Percentiles rank a stretch among this genome's conserved stretches.
Conservation (phyloP, 2,329 filamentous ascomycete species). For the Leptoxyphium fumago region DNA sequence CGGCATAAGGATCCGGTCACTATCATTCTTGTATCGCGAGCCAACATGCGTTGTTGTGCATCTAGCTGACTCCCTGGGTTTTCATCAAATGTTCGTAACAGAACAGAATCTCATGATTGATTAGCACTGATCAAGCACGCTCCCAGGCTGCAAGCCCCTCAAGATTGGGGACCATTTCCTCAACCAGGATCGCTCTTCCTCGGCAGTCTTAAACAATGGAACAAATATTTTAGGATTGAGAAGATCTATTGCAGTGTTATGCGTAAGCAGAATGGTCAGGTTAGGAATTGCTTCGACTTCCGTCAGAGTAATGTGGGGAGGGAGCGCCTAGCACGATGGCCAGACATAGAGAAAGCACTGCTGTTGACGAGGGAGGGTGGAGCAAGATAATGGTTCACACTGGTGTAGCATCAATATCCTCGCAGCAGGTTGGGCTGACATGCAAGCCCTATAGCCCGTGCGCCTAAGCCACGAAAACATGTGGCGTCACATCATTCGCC, state of each 20-base stretch:
- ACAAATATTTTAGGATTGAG: neutral
- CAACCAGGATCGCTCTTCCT: neutral
- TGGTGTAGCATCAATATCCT: neutral
- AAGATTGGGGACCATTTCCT: neutral
- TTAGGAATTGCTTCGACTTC: neutral
- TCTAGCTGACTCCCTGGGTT: conserved; percentile 6
- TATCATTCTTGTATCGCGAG: neutral
- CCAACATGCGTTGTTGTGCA: conserved; percentile 1
- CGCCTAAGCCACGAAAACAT: neutral
- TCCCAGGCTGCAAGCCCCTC: neutral
- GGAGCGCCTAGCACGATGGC: neutral
- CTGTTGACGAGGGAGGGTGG: neutral
- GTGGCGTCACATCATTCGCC: no score
- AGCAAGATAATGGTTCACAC: neutral
- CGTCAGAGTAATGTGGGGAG: neutral
- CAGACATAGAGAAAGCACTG: neutral
- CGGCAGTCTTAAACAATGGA: neutral
- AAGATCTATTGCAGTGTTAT: neutral
- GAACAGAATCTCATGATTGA: neutral
- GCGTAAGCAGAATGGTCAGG: neutral
- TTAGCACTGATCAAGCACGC: neutral
- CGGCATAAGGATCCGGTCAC: neutral
- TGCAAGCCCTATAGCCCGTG: neutral
- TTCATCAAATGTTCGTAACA: conserved; percentile 7
- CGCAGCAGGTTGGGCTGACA: neutral